These are phyloP conservation scores for Marasmius fiardii DNA, from an alignment of 1,284 basidiomycete genomes.

Conservation along the genomic window DNA sequence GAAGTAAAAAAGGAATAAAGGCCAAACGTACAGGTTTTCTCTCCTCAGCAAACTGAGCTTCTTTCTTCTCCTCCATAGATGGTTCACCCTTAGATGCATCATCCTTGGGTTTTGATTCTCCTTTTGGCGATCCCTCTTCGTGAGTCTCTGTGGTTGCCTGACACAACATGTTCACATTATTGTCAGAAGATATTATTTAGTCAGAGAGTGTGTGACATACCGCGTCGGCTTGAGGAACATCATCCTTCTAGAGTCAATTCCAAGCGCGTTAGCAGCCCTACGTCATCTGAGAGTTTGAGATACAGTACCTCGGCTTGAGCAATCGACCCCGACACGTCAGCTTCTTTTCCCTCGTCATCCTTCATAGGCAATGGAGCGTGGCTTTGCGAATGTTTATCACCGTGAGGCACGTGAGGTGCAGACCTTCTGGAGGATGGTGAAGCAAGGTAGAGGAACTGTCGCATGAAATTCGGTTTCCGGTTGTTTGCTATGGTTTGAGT, in stretches of 20 bases:
- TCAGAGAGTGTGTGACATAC: not conserved
- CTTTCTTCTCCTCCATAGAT: no score
- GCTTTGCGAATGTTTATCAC: conserved; percentile 17
- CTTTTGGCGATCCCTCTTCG: no score
- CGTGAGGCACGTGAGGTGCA: conserved; percentile 25
- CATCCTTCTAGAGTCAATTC: conserved; percentile 15
- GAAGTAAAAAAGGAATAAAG: no score
- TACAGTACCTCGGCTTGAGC: conserved; percentile 26
- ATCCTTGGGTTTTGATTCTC: no score
- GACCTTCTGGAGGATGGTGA: conserved; percentile 35
- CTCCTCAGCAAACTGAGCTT: no score
- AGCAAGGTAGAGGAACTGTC: conserved; percentile 36
- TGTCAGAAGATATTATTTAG: no score
- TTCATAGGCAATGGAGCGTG: conserved; percentile 25
- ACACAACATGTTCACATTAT: no score
- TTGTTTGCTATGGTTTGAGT: not conserved
- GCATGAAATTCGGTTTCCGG: conserved; percentile 3
- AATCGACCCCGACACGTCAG: conserved; percentile 30
- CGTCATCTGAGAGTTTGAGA: not conserved
- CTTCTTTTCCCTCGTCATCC: conserved; percentile 35
- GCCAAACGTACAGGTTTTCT: no score
- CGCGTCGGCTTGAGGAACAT: conserved; percentile 21
- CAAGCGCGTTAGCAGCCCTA: not conserved
- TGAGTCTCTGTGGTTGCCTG: no score
- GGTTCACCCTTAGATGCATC: no score